Percentiles rank a stretch among this genome's conserved stretches.
Evolutionary conservation across 1,284 basidiomycete genomes (phyloP).

Genomic region (Phellopilus nigrolimitatus): DNA sequence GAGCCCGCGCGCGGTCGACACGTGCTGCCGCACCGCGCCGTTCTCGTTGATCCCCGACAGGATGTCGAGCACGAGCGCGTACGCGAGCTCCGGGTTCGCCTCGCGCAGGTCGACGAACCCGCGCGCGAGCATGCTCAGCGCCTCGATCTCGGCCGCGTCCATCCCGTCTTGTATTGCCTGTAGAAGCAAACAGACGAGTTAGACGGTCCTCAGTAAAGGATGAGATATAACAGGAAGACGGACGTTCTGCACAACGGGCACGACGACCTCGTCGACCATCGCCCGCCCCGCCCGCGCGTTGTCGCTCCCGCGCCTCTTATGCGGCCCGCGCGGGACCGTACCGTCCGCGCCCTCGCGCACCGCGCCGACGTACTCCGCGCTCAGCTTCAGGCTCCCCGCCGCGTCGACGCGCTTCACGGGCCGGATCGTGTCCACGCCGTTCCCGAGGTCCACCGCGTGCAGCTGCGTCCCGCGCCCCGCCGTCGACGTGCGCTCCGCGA

Average conservation of each 20-base stretch:
- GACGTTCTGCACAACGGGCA: constrained; percentile 73
- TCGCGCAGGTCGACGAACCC: constrained; percentile 84
- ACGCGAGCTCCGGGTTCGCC: constrained; percentile 79
- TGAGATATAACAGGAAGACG: constrained; percentile 25
- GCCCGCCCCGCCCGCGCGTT: constrained; percentile 60
- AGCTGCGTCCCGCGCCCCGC: constrained; percentile 71
- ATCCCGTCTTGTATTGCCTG: constrained; percentile 78
- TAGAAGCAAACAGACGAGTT: background rate
- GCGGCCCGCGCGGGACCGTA: constrained; percentile 12
- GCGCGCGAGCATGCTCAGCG: constrained; percentile 82
- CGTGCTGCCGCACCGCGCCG: constrained; percentile 65
- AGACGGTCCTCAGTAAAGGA: background rate
- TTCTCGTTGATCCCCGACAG: constrained; percentile 89
- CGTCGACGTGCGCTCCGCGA: constrained; percentile 62
- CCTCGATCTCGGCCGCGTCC: constrained; percentile 84
- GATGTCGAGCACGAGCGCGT: constrained; percentile 83
- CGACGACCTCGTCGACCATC: constrained; percentile 76
- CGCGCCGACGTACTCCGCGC: constrained; percentile 77
- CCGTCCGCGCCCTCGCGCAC: constrained; percentile 48
- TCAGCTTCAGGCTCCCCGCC: constrained; percentile 69
- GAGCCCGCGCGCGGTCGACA: constrained; percentile 66
- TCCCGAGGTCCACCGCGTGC: constrained; percentile 76
- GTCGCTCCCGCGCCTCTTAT: constrained; percentile 48
- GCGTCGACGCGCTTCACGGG: constrained; percentile 90
- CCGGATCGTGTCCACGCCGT: constrained; percentile 82